phyloP scores from a whole-genome alignment of 106 monocot genomes.

The Dendrobium officinale region DNA sequence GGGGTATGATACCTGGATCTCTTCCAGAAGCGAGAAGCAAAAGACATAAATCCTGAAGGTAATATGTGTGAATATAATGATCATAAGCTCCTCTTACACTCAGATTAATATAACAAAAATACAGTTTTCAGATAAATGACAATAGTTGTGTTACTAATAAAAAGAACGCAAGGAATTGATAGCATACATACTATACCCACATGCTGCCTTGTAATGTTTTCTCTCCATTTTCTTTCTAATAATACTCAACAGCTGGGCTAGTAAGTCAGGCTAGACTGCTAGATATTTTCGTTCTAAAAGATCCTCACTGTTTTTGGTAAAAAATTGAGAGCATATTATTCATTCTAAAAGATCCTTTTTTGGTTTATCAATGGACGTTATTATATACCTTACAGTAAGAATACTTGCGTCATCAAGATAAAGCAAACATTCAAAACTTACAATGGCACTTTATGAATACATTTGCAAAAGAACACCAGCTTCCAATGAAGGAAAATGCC shows the following conservation, averaged over 20 bases:
- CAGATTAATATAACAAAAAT: neutral
- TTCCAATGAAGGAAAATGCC: too few species aligned
- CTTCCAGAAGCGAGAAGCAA: slow-evolving; percentile 59
- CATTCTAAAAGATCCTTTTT: neutral
- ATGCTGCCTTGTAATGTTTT: neutral
- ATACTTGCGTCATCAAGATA: neutral
- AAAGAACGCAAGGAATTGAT: neutral
- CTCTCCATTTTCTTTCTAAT: neutral
- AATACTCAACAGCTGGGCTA: neutral
- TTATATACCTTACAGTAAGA: neutral
- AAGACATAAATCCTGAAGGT: slow-evolving; percentile 47
- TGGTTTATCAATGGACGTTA: neutral
- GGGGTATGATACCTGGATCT: slow-evolving; percentile 74
- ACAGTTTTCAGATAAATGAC: neutral
- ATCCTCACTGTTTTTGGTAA: too few species aligned
- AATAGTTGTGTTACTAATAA: neutral
- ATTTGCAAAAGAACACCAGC: too few species aligned
- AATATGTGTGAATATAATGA: neutral
- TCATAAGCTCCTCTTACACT: neutral
- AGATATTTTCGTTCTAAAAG: too few species aligned
- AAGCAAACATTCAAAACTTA: too few species aligned
- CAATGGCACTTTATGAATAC: neutral
- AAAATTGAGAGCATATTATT: neutral
- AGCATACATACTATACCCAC: neutral
- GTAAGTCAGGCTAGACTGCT: neutral